Base-by-base conservation (phyloP, 2,329 filamentous ascomycete genomes). In the Fusarium mexicanum region DNA sequence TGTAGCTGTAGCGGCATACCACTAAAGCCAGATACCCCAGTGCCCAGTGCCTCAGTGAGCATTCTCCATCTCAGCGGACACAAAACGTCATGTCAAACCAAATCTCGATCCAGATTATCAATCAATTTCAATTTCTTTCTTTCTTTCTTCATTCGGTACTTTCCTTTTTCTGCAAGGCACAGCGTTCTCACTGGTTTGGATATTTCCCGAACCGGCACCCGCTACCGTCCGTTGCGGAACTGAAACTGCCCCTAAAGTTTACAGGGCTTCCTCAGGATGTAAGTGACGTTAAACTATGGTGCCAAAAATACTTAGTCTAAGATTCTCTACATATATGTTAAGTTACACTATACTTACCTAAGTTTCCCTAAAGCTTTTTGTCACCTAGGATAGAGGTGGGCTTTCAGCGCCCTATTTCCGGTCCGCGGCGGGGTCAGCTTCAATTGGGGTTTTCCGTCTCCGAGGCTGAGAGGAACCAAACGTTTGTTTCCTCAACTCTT, bases 401-500 rank as follows among this genome's bases (percentile, higher is more conserved):
- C 55, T 43, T 57, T 53, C 51, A 65, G 46, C 46, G 61, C 50
- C 47, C 54, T 53, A 46, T 65, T 58, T 58, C 62, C 41, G 61
- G 61, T 31, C 16, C 31, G 54, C 53, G 44, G 53, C 26, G 51
- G 51, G 51, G 51, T 55, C 20, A 18, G 20, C 31, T 38, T 22
- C n/a, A n/a, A 20, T 43, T 64, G 66, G 55, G 43, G 71, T 43
- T 71, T 75, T 73, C 75, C 64, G 65, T 44, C 67, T 74, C 67
- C 72, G 69, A 72, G 76, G 74, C 76, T 78, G 67, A 66, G 38
- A 65, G 26, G 26, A 46, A 67, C 31, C 10, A 10, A 51, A 37
- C 50, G 33, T 58, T 50, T 46, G 44, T 62, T 72, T 73, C 46
- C 35, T 61, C 53, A 24, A 37, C 40, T 29, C 51, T 48, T 59